Percentiles rank a stretch among this genome's conserved stretches.
phyloP scores from a whole-genome alignment of 495 filamentous ascomycete species.

The Bathelium albidoporum region DNA sequence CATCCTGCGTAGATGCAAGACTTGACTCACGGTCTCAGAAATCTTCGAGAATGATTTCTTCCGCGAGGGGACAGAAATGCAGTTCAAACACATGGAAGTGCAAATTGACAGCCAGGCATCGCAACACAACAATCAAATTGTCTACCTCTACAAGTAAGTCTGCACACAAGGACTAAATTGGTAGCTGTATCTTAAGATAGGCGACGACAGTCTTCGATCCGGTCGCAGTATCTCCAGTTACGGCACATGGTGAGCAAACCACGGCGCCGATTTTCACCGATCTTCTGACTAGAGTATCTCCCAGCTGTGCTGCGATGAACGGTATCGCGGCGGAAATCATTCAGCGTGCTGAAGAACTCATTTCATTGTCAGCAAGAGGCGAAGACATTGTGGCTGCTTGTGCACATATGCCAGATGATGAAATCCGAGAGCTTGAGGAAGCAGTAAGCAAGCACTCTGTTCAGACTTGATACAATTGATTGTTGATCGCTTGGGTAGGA shows the following conservation, averaged over 20 bases:
- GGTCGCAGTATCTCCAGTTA: constrained; percentile 76
- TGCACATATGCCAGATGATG: constrained; percentile 48
- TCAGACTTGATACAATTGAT: neutral
- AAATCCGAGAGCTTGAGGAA: constrained; percentile 50
- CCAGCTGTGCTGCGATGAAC: constrained; percentile 69
- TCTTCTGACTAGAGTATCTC: constrained; percentile 1
- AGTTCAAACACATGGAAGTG: constrained; percentile 85
- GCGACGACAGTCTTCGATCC: constrained; percentile 32
- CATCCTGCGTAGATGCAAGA: neutral
- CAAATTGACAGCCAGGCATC: constrained; percentile 51
- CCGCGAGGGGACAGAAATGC: constrained; percentile 43
- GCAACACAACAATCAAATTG: constrained; percentile 60
- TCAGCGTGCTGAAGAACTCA: constrained; percentile 64
- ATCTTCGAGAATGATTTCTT: constrained; percentile 73
- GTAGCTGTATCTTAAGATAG: constrained; percentile 11
- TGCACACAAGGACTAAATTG: neutral
- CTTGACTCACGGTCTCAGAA: constrained; percentile 35
- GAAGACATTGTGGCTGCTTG: constrained; percentile 68
- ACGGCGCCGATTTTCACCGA: neutral
- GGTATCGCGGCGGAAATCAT: constrained; percentile 65
- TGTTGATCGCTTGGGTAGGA: constrained; percentile 14
- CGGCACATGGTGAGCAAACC: constrained; percentile 49
- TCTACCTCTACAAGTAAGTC: constrained; percentile 67
- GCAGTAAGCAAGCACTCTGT: constrained; percentile 37
- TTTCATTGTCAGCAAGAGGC: constrained; percentile 55